Conservation (phyloP, 23 red algal genomes). For the Rhodosorus marinus region DNA sequence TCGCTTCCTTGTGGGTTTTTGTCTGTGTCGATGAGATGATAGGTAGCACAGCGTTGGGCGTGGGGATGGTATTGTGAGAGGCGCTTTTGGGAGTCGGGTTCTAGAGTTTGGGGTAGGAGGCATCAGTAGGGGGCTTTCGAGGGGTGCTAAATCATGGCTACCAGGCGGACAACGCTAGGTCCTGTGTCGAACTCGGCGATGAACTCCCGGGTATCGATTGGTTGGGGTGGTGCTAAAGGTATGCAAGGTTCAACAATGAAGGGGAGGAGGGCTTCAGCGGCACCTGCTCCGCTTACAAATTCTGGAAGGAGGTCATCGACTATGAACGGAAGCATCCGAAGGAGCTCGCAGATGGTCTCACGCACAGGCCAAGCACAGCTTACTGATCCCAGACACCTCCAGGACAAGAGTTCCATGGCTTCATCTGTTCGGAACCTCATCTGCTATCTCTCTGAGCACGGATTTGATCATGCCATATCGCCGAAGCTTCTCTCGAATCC, state of each 20-base stretch:
- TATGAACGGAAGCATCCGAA: background rate
- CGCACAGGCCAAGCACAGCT: background rate
- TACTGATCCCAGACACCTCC: constrained; percentile 57
- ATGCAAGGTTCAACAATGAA: background rate
- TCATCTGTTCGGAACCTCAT: constrained; percentile 50
- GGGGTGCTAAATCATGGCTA: background rate
- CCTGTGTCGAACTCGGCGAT: background rate
- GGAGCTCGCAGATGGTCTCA: background rate
- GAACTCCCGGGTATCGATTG: background rate
- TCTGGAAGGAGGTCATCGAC: background rate
- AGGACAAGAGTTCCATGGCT: constrained; percentile 53
- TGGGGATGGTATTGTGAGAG: too few species aligned
- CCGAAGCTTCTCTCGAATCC: constrained; percentile 68
- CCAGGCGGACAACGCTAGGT: background rate
- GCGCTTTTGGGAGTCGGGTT: too few species aligned
- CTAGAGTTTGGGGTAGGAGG: too few species aligned
- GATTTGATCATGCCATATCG: constrained; percentile 69
- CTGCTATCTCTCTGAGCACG: constrained; percentile 60
- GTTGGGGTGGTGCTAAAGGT: background rate
- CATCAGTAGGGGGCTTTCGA: too few species aligned
- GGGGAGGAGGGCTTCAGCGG: background rate
- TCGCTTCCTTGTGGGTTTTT: too few species aligned
- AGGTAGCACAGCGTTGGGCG: too few species aligned
- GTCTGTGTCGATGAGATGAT: too few species aligned
- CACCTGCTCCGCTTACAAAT: too few species aligned